phyloP scores from a whole-genome alignment of 345 rosid species.

The Gossypium australe region DNA sequence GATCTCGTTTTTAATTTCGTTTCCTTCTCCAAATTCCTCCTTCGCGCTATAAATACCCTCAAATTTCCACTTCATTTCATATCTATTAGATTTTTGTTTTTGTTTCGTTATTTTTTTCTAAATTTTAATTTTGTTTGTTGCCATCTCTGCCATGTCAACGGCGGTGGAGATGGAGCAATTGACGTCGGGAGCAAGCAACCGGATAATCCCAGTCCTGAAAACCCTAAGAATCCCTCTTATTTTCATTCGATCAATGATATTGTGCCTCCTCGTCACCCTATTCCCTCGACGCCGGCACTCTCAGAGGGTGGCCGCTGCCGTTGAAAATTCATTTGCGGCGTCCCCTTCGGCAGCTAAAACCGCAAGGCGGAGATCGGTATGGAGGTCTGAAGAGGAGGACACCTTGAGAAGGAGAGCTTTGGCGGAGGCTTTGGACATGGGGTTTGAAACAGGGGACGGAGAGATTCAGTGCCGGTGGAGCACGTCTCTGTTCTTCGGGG shows the following conservation, averaged over 20 bases:
- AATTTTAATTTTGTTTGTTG: background rate
- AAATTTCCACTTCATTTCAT: background rate
- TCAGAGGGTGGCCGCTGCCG: slow-evolving; percentile 17
- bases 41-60: slow-evolving; percentile 13
- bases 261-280: slow-evolving; percentile 50
- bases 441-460: too few species aligned
- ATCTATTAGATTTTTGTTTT: background rate
- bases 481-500: slow-evolving; percentile 49
- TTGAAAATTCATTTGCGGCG: background rate
- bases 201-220: slow-evolving; percentile 71
- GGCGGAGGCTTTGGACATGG: too few species aligned
- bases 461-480: too few species aligned
- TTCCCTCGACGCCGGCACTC: slow-evolving; percentile 51
- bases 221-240: slow-evolving; percentile 40
- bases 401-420: too few species aligned
- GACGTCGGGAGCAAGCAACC: slow-evolving; percentile 98
- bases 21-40: background rate
- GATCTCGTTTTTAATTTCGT: too few species aligned
- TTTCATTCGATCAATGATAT: slow-evolving; percentile 44
- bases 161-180: slow-evolving; percentile 77
- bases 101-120: background rate
- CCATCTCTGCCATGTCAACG: slow-evolving; percentile 36
- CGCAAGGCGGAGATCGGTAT: too few species aligned
- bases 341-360: slow-evolving; percentile 17
- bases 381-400: too few species aligned